A percentile compares a stretch with the other conserved stretches of the same genome.
These are phyloP conservation scores for Calonectria pseudoreteaudii DNA, from an alignment of 2,329 filamentous ascomycete genomes.

Conservation along the genomic window DNA sequence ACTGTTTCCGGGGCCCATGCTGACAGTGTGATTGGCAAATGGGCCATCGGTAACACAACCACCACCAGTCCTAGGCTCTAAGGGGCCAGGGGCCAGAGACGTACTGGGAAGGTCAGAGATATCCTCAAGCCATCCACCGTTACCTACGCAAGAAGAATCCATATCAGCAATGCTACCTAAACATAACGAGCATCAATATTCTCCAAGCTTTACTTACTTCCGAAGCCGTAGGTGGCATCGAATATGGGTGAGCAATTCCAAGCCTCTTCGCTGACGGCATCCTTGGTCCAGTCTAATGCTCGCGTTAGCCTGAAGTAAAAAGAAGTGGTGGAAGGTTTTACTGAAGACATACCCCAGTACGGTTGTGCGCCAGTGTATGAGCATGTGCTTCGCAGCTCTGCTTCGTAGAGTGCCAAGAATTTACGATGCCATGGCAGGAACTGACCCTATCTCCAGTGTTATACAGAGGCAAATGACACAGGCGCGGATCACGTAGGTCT, in stretches of 20 bases:
- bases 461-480: not conserved
- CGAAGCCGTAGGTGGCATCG: slow-evolving; percentile 10
- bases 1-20: slow-evolving; percentile 5
- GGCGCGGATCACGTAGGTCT: not conserved
- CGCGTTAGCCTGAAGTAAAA: not conserved
- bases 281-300: slow-evolving; percentile 7
- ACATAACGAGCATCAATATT: not conserved
- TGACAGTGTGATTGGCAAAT: slow-evolving; percentile 16
- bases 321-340: not conserved
- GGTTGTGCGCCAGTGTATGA: slow-evolving; percentile 10
- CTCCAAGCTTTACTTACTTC: not conserved
- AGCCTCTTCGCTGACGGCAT: slow-evolving; percentile 6
- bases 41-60: slow-evolving; percentile 11
- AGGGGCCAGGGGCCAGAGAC: slow-evolving; percentile 9
- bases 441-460: slow-evolving; percentile 11
- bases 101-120: slow-evolving; percentile 10
- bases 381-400: slow-evolving; percentile 9
- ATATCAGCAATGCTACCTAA: not conserved
- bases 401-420: slow-evolving; percentile 11
- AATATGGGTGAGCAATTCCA: slow-evolving; percentile 14
- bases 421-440: slow-evolving; percentile 18
- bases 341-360: slow-evolving; percentile 3
- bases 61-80: slow-evolving; percentile 15
- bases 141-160: not conserved
- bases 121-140: slow-evolving; percentile 8